Evolutionary conservation across 169 alveolate species (phyloP), one percentile per base, ranked within the genome.

Genomic region (Eimeria necatrix): DNA sequence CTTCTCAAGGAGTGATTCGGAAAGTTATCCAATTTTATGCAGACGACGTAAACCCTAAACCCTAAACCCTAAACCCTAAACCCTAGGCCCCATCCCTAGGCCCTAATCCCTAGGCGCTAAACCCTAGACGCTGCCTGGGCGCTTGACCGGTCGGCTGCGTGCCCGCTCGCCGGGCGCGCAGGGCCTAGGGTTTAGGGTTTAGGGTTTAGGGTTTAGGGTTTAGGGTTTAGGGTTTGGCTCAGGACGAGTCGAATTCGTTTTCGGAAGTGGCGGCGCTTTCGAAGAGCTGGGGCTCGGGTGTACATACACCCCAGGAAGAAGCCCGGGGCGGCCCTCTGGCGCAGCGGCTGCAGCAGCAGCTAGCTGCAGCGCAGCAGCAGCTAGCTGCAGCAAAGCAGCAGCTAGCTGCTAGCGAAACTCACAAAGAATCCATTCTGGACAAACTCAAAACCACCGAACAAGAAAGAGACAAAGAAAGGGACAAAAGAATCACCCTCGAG

Each of bases 201-300:
- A 59, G 68, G 10, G 64, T 56, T 56, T 56, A 56, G 64, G 20
- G 68, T 59, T 59, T 59, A 59, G 68, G 68, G 68, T 59, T 59
- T 59, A 59, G 68, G 68, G 68, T 59, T 59, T 59, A 59, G 68
- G 68, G 68, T 59, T 59, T 59, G 68, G 18, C 46, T 0, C 78
- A 68, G 78, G 78, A 68, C 78, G 78, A 68, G 0, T 2, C 78
- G 26, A 16, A 6, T 16, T 16, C 78, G 8, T 68, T 68, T 32
- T 22, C 78, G 78, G 78, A 68, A 22, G 78, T 68, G 22, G 78
- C 78, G 8, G 78, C 78, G 78, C 78, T 68, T n/a, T 68, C 78
- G n/a, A 68, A 68, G 78, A 68, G 26, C 4, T 68, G 78, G 78
- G 78, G 78, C 8, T 68, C 78, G 22, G 12, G 4, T 22, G 49